Evolutionary conservation across 192 early-diverging fungal species (phyloP).

Genomic region (Irineochytrium annulatum): DNA sequence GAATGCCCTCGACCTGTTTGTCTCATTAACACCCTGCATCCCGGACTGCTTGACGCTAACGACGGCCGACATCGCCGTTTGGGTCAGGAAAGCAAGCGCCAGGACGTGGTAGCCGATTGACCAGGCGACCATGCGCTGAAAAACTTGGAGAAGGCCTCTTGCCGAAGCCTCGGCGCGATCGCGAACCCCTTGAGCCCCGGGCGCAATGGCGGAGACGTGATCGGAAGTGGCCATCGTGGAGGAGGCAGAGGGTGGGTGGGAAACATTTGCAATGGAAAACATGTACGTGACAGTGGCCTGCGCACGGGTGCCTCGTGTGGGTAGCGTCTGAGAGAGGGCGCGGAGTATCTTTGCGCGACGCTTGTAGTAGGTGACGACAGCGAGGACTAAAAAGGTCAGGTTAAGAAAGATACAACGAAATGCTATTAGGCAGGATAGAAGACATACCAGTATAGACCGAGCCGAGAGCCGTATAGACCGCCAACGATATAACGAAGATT

Average conservation of each 20-base stretch:
- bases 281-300: no score
- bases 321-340: no score
- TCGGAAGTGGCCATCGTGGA: no score
- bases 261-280: no score
- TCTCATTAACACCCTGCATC: neutral
- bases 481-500: neutral
- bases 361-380: slow-evolving; percentile 1
- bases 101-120: slow-evolving; percentile 17
- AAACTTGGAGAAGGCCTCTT: slow-evolving; percentile 2
- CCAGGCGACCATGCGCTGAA: slow-evolving; percentile 18
- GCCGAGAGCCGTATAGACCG: neutral
- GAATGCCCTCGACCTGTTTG: neutral
- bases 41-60: neutral
- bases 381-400: slow-evolving; percentile 1
- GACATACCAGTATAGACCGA: neutral
- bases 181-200: neutral
- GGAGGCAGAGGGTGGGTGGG: no score
- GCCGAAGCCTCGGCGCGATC: neutral
- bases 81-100: slow-evolving; percentile 8
- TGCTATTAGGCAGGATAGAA: neutral
- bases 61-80: slow-evolving; percentile 5
- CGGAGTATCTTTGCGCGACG: neutral
- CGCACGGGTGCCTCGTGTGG: no score
- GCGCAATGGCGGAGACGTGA: neutral
- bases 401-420: neutral